A percentile compares a stretch with the other conserved stretches of the same genome.
Conservation (phyloP, 83 land plant genomes). For the Picea abies region DNA sequence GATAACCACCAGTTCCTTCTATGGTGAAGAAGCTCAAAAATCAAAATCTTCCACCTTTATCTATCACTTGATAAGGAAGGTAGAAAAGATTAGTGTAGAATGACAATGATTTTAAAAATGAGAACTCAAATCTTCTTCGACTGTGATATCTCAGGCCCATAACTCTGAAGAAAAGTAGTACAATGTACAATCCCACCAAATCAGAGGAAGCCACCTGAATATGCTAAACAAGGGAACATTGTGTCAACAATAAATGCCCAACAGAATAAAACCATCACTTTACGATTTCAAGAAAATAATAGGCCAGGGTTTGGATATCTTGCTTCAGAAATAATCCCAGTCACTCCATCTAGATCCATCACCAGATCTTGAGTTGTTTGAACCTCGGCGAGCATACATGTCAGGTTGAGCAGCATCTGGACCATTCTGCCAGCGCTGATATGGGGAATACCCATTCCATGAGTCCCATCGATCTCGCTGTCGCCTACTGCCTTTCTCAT, state of each 20-base stretch:
- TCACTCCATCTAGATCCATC: constrained; percentile 22
- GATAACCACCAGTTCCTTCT: not conserved
- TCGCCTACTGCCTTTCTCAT: constrained; percentile 23
- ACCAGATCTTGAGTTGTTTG: constrained; percentile 7
- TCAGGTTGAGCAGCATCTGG: constrained; percentile 40
- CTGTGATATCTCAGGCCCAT: not conserved
- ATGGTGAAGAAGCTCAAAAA: not conserved
- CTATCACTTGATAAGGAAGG: not conserved
- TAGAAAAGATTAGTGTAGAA: not conserved
- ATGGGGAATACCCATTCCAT: constrained; percentile 25
- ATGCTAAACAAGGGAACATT: not conserved
- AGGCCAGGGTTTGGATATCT: not conserved
- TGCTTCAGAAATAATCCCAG: constrained; percentile 15
- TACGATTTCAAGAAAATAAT: not conserved
- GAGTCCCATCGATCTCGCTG: constrained; percentile 32
- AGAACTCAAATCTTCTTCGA: not conserved
- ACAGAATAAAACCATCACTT: not conserved
- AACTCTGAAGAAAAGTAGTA: not conserved
- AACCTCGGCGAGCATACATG: constrained; percentile 27
- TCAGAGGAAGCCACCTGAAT: not conserved
- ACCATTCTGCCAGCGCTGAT: constrained; percentile 36
- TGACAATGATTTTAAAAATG: not conserved
- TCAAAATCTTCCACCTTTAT: not conserved
- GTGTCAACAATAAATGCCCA: not conserved
- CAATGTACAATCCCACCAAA: not conserved